Base-by-base conservation (phyloP, 805 yeast species). In the Teunomyces stri region DNA sequence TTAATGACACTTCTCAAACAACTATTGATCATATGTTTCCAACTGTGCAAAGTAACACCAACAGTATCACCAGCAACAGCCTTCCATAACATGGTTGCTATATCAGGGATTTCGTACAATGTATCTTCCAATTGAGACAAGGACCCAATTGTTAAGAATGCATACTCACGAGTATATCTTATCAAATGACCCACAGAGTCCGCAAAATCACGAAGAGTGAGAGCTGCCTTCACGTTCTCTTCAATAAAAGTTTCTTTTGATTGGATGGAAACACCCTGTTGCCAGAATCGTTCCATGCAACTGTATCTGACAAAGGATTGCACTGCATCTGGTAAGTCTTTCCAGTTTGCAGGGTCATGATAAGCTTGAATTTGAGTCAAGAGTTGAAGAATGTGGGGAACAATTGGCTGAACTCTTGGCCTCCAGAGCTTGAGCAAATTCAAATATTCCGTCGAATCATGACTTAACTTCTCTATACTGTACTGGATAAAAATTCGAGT, bases 171-270 rank as follows among this genome's bases (percentile, higher is more conserved):
- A 0, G 99, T 94, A 61, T 95, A 94, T 58, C 99, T 76, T 12
- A 94, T 85, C 59, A 89, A 88, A 65, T 94, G 97, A 13, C 99
- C 99, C 11, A 94, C 96, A 11, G 96, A 87, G 63, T 95, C 98
- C 0, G 99, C 98, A 74, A 94, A 94, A 68, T 94, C 99, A 54
- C 98, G 79, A 48, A 94, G 70, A 0, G 99, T 91, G 53, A 87
- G 86, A 74, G 94, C 89, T 0, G 99, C 98, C 61, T 87, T 89
- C 48, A 89, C 96, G 58, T 84, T 90, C 61, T 94, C 98, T 61
- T 88, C 96, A 52, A 94, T 85, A 56, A 94, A 95, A 29, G 94
- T 90, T 62, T 94, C 98, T 58, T 89, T 86, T 2, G 96, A 84
- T 66, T 94, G 96, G 48, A 88, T 87, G 1, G 97, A 88, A 18